Evolutionary conservation across 2,329 filamentous ascomycete species (phyloP).

Genomic region (Calonectria honghensis): DNA sequence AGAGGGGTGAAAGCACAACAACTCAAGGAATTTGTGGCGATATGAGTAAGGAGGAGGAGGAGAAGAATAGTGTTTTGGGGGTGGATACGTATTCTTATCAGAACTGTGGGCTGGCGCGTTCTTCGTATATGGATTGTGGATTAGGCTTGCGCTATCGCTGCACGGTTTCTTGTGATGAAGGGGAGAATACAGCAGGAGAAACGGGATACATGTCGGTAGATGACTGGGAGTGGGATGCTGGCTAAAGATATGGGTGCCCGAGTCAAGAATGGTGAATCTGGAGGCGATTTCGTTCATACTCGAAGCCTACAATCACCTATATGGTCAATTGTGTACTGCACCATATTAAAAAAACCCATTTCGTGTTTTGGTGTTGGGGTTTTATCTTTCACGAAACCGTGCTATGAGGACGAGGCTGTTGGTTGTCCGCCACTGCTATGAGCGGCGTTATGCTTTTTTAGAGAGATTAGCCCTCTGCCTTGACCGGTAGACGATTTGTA

Average conservation of each 20-base stretch:
- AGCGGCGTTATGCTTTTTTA: neutral
- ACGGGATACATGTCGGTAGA: neutral
- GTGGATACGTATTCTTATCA: slow-evolving; percentile 21
- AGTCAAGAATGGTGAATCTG: neutral
- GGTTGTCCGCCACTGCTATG: neutral
- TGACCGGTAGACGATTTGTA: neutral
- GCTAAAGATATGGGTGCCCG: neutral
- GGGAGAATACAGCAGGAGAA: neutral
- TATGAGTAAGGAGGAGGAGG: slow-evolving; percentile 5
- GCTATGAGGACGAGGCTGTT: neutral
- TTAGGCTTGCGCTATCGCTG: slow-evolving; percentile 22
- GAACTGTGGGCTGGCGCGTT: slow-evolving; percentile 17
- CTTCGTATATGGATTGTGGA: slow-evolving; percentile 24
- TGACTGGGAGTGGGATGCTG: slow-evolving; percentile 30
- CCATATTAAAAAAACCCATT: neutral
- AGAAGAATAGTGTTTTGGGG: slow-evolving; percentile 6
- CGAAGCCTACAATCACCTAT: neutral
- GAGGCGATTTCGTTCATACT: neutral
- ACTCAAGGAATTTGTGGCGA: neutral
- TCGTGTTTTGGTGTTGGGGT: neutral
- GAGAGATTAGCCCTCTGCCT: neutral
- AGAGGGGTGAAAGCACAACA: neutral
- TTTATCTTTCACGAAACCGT: too few relatives aligned
- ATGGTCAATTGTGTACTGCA: neutral
- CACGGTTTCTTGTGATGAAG: slow-evolving; percentile 23